Evolutionary conservation across 148 eudicot genomes (phyloP), one percentile per base, ranked within the genome.

Genomic region (Cornus kousa): DNA sequence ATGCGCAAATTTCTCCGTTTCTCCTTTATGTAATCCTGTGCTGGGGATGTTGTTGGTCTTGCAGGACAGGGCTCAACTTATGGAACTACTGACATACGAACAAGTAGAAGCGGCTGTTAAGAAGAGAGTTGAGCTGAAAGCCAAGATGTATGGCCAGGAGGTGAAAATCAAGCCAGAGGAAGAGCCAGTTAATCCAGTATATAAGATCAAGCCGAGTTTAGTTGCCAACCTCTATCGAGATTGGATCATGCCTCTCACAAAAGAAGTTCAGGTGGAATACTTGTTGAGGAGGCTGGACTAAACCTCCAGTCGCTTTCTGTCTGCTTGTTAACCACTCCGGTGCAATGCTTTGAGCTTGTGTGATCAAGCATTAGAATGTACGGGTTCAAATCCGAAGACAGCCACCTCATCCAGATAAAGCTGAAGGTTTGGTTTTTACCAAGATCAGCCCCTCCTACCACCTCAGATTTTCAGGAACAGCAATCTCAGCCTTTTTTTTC

Each of bases 171-270:
- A 85, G 48, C 90, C 82, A 17, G 86, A 79, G 59, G 74, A 69
- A 5, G 83, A 60, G 12, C 82, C 82, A 12, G 46, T 80, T 2
- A 80, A 83, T 69, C 88, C 88, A 13, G 87, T 73, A 0, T 90
- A 87, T 75, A 90, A 90, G 79, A 88, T 90, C 75, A 85, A 83
- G 74, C 93, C 93, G 2, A 81, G 80, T 67, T 46, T 90, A 53
- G 90, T 90, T 74, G 91, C 90, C 65, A 83, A 87, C 79, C 87
- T 90, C 2, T 90, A 90, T 71, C 87, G 86, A 23, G 87, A 87
- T 70, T 85, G 91, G 91, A 90, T 90, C 77, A 88, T 90, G 93
- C 93, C 91, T 16, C 74, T 90, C 39, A 90, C 93, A 9, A 90
- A 90, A 78, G 88, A 85, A 82, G 93, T 90, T 74, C 93, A 88